phyloP scores from a whole-genome alignment of 495 filamentous ascomycete species.

The Xylaria grammica region DNA sequence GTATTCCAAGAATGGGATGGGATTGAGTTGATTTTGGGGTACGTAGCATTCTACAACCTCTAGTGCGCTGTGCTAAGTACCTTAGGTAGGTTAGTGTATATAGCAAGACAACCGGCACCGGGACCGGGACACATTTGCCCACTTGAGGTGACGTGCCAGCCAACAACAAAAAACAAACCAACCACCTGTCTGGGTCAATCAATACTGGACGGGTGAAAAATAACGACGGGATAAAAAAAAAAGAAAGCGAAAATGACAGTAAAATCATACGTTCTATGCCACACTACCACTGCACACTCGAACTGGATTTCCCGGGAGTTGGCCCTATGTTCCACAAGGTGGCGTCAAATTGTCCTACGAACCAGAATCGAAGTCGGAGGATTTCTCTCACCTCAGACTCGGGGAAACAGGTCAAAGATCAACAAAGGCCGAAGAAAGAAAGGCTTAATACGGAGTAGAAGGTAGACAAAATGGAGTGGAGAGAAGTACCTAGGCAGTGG shows the following conservation, averaged over 20 bases:
- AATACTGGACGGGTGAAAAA: too few species aligned
- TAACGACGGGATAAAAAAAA: too few species aligned
- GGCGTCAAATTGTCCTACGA: neutral
- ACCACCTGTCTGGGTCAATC: neutral
- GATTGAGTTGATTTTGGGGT: neutral
- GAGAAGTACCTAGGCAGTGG: neutral
- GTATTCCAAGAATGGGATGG: neutral
- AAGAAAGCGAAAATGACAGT: too few species aligned
- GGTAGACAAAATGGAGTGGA: too few species aligned
- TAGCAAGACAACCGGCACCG: slow-evolving; percentile 1
- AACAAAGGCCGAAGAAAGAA: neutral
- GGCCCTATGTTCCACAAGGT: neutral
- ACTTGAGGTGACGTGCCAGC: too few species aligned
- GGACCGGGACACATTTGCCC: neutral
- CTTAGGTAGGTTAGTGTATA: neutral
- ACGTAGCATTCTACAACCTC: neutral
- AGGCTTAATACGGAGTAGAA: neutral
- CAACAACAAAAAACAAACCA: too few species aligned
- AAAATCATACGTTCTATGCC: too few species aligned
- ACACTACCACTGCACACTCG: too few species aligned
- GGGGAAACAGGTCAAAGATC: slow-evolving; percentile 5
- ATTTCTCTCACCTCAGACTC: slow-evolving; percentile 17
- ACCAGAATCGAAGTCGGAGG: slow-evolving; percentile 9
- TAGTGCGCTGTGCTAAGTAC: too few species aligned
- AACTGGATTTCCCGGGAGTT: too few species aligned